Evolutionary conservation across 1,139 yeast species (phyloP).

Genomic region (Suhomyces terraborum): DNA sequence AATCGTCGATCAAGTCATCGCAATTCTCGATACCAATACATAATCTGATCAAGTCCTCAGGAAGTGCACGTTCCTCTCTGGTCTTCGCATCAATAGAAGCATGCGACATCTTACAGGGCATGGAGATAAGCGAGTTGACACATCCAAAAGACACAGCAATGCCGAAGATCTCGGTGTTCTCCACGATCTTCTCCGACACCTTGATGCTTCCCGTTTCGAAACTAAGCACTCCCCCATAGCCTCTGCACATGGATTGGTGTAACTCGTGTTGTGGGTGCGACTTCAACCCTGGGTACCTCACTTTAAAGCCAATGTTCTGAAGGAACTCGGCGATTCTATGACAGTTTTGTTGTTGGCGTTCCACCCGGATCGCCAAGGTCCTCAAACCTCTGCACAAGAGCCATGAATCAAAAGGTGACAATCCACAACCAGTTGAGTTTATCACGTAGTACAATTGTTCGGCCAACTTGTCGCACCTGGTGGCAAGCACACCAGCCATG

Average conservation of each 20-base stretch:
- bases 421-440: slow-evolving; percentile 88
- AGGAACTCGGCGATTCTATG: slow-evolving; percentile 73
- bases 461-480: slow-evolving; percentile 62
- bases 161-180: slow-evolving; percentile 73
- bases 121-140: slow-evolving; percentile 84
- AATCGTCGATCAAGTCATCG: slow-evolving; percentile 69
- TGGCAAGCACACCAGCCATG: slow-evolving; percentile 91
- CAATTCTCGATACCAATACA: slow-evolving; percentile 84
- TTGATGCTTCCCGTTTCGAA: slow-evolving; percentile 81
- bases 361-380: slow-evolving; percentile 81
- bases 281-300: slow-evolving; percentile 81
- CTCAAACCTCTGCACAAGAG: slow-evolving; percentile 81
- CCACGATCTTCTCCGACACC: slow-evolving; percentile 72
- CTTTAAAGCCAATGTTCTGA: slow-evolving; percentile 60
- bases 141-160: slow-evolving; percentile 95
- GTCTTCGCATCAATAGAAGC: slow-evolving; percentile 92
- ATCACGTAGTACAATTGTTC: slow-evolving; percentile 72
- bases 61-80: slow-evolving; percentile 83
- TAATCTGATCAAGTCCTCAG: slow-evolving; percentile 85
- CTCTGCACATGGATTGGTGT: slow-evolving; percentile 76
- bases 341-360: slow-evolving; percentile 84
- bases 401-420: slow-evolving; percentile 92
- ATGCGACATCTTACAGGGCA: slow-evolving; percentile 95
- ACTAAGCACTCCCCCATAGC: slow-evolving; percentile 87
- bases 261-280: slow-evolving; percentile 80